phyloP scores from a whole-genome alignment of 2,329 filamentous ascomycete genomes.

The Davidsoniella eucalypti region DNA sequence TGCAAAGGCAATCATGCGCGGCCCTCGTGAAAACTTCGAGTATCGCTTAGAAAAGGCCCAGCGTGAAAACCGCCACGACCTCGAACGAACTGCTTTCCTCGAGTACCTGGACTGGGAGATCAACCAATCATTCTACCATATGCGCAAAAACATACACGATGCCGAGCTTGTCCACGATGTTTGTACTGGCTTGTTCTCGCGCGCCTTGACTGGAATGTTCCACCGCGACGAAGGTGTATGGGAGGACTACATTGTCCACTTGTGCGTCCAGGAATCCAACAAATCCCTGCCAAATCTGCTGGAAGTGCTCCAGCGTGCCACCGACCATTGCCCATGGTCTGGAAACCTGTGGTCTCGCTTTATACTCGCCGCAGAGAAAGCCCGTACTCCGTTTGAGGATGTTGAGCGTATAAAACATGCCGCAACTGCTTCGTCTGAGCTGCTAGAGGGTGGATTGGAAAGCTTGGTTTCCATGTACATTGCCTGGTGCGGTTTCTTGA shows the following conservation, averaged over 20 bases:
- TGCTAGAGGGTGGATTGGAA: slow-evolving; percentile 74
- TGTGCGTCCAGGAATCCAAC: slow-evolving; percentile 34
- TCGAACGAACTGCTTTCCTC: slow-evolving; percentile 33
- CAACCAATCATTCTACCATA: slow-evolving; percentile 34
- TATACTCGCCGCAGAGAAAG: slow-evolving; percentile 68
- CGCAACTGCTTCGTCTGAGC: slow-evolving; percentile 68
- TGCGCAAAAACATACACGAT: slow-evolving; percentile 26
- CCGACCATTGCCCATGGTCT: slow-evolving; percentile 84
- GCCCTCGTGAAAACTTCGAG: slow-evolving; percentile 50
- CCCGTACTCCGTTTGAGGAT: slow-evolving; percentile 56
- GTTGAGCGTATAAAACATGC: slow-evolving; percentile 85
- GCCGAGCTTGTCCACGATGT: slow-evolving; percentile 31
- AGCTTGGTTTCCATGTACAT: slow-evolving; percentile 82
- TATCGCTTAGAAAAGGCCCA: slow-evolving; percentile 43
- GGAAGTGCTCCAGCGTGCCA: slow-evolving; percentile 62
- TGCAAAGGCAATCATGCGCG: slow-evolving; percentile 45
- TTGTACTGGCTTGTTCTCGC: slow-evolving; percentile 55
- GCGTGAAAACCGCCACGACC: slow-evolving; percentile 37
- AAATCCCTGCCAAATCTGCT: slow-evolving; percentile 30
- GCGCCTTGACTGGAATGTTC: slow-evolving; percentile 54
- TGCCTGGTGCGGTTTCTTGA: slow-evolving; percentile 88
- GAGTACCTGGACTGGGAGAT: slow-evolving; percentile 82
- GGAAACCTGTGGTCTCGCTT: slow-evolving; percentile 82
- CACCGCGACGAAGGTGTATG: slow-evolving; percentile 60
- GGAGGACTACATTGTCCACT: slow-evolving; percentile 68